Evolutionary conservation across 2,329 filamentous ascomycete genomes (phyloP).

Genomic region (Alternaria hordeiaustralica): DNA sequence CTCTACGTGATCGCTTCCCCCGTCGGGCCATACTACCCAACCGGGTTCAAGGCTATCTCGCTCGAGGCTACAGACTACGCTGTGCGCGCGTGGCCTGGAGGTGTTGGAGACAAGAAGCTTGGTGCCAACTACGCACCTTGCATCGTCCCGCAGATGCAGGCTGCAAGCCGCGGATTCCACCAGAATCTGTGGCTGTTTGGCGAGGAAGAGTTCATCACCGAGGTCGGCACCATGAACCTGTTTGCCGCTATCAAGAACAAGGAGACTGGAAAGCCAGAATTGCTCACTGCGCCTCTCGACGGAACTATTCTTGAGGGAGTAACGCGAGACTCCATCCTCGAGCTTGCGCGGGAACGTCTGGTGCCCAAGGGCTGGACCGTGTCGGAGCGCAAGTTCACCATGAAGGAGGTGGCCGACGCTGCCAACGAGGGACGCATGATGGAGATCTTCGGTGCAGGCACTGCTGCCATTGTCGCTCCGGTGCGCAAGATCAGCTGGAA

Average conservation of each 20-base stretch:
- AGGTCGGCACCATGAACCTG: slow-evolving; percentile 99
- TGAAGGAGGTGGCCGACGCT: slow-evolving; percentile 83
- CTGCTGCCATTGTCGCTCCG: slow-evolving; percentile 91
- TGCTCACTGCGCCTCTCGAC: slow-evolving; percentile 93
- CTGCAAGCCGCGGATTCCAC: slow-evolving; percentile 89
- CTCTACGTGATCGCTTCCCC: slow-evolving; percentile 95
- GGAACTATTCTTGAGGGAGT: slow-evolving; percentile 97
- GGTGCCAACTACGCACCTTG: slow-evolving; percentile 99
- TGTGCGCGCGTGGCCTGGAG: slow-evolving; percentile 95
- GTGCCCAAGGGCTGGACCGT: slow-evolving; percentile 87
- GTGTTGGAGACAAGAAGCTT: slow-evolving; percentile 97
- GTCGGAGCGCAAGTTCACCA: slow-evolving; percentile 88
- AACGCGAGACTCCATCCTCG: slow-evolving; percentile 88
- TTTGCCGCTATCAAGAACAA: slow-evolving; percentile 87
- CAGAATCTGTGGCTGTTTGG: slow-evolving; percentile 99
- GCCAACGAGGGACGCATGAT: slow-evolving; percentile 83
- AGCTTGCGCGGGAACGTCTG: slow-evolving; percentile 82
- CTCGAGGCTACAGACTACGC: slow-evolving; percentile 97
- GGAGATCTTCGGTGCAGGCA: slow-evolving; percentile 93
- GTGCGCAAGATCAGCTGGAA: slow-evolving; percentile 90
- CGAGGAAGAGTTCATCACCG: slow-evolving; percentile 92
- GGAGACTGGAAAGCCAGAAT: slow-evolving; percentile 87
- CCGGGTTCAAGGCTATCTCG: slow-evolving; percentile 95
- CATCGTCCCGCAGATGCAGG: slow-evolving; percentile 93
- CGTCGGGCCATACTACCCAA: slow-evolving; percentile 97